Conservation (phyloP, 257 asterid species). For the Nicotiana undulata region DNA sequence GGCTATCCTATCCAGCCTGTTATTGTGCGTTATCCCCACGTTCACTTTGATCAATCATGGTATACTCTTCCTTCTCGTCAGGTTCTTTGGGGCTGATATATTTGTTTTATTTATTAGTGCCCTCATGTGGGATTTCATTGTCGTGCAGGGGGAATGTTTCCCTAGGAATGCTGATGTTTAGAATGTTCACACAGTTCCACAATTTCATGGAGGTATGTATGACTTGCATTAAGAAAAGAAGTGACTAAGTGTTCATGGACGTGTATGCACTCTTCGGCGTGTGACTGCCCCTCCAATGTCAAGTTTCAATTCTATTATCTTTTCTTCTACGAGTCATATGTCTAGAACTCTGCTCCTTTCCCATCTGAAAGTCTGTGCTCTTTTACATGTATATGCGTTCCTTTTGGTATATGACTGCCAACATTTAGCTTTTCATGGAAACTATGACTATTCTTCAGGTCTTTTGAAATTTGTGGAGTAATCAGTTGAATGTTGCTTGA, state of each 20-base stretch:
- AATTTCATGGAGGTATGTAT: slow-evolving; percentile 90
- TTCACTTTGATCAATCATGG: slow-evolving; percentile 99
- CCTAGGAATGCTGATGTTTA: slow-evolving; percentile 68
- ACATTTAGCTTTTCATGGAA: background rate
- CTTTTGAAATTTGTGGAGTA: background rate
- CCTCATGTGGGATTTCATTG: background rate
- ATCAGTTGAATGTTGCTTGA: background rate
- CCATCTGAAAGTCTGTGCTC: background rate
- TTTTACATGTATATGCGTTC: background rate
- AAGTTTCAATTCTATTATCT: background rate
- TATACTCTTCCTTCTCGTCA: slow-evolving; percentile 18
- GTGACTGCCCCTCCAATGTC: background rate
- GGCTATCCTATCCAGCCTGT: slow-evolving; percentile 95
- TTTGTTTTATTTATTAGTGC: background rate
- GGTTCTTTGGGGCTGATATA: background rate
- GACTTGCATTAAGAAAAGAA: background rate
- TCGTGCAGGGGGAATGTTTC: slow-evolving; percentile 72
- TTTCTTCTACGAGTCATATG: background rate
- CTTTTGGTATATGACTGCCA: background rate
- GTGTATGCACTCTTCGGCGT: background rate
- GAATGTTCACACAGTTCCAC: slow-evolving; percentile 97
- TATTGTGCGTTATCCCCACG: slow-evolving; percentile 75
- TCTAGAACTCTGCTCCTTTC: background rate
- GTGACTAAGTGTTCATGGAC: background rate
- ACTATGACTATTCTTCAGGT: background rate